These are phyloP conservation scores for Colletotrichum tropicicola DNA, from an alignment of 2,329 filamentous ascomycete genomes.

Conservation along the genomic window DNA sequence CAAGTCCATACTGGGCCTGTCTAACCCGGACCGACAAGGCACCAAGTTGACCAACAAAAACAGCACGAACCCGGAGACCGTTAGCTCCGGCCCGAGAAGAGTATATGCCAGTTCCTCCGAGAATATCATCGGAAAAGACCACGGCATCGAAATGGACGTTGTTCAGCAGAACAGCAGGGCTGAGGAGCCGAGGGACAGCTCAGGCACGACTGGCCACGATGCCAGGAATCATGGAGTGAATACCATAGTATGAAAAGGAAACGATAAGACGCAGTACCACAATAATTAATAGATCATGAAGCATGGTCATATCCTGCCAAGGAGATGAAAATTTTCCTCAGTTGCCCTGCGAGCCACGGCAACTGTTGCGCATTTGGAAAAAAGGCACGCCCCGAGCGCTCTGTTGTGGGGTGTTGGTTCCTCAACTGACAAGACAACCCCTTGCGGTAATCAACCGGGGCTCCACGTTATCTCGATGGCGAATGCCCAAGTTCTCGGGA, in stretches of 20 bases:
- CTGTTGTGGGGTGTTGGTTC: not conserved
- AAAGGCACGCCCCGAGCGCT: not conserved
- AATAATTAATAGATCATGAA: not conserved
- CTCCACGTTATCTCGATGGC: not conserved
- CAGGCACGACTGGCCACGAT: not conserved
- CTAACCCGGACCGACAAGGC: not conserved
- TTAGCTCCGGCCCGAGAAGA: not conserved
- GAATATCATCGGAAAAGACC: slow-evolving; percentile 11
- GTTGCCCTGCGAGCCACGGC: not conserved
- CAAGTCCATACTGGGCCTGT: slow-evolving; percentile 3
- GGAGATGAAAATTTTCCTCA: not conserved
- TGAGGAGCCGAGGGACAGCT: not conserved
- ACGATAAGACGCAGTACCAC: not conserved
- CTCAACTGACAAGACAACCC: not conserved
- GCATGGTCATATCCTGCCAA: not conserved
- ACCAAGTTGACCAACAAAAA: not conserved
- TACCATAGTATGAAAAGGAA: slow-evolving; percentile 3
- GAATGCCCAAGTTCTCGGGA: not conserved
- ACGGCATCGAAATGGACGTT: slow-evolving; percentile 12
- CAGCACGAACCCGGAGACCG: slow-evolving; percentile 2
- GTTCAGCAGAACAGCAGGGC: not conserved
- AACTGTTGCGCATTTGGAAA: not conserved
- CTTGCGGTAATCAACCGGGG: not conserved
- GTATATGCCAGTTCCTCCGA: slow-evolving; percentile 8
- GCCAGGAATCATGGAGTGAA: slow-evolving; percentile 5